These are phyloP conservation scores for Plasmopara halstedii DNA, from an alignment of 352 stramenopile genomes.

Conservation along the genomic window DNA sequence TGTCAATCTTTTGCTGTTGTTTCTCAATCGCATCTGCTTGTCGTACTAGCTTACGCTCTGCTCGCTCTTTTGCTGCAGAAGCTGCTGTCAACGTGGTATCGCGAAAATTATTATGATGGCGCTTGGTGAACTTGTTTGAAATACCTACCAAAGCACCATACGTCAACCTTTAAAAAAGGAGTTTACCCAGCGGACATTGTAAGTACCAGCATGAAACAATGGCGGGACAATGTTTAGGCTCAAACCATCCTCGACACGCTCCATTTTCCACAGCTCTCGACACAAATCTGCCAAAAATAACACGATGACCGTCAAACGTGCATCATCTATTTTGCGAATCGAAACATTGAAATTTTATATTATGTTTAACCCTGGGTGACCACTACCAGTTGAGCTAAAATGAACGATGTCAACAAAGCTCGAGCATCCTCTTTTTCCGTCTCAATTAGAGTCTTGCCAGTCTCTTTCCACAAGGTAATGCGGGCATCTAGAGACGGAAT, in stretches of 20 bases:
- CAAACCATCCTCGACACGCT: conserved; percentile 26
- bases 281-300: conserved; percentile 25
- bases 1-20: conserved; percentile 74
- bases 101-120: conserved; percentile 56
- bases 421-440: conserved; percentile 67
- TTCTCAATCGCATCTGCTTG: conserved; percentile 68
- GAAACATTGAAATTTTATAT: conserved; percentile 5
- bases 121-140: conserved; percentile 79
- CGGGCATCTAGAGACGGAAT: conserved; percentile 68
- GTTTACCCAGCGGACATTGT: background rate
- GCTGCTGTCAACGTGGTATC: conserved; percentile 68
- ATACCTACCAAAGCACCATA: conserved; percentile 33
- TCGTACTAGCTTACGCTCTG: conserved; percentile 52
- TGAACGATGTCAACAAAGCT: conserved; percentile 46
- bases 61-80: conserved; percentile 54
- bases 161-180: background rate
- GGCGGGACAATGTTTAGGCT: conserved; percentile 23
- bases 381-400: conserved; percentile 45
- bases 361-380: conserved; percentile 23
- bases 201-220: conserved; percentile 35
- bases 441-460: conserved; percentile 69
- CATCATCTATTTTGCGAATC: conserved; percentile 17
- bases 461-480: conserved; percentile 72
- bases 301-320: background rate
- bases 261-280: conserved; percentile 15